These are phyloP conservation scores for Gentiana macrophylla DNA, from an alignment of 257 asterid species.

Conservation along the genomic window DNA sequence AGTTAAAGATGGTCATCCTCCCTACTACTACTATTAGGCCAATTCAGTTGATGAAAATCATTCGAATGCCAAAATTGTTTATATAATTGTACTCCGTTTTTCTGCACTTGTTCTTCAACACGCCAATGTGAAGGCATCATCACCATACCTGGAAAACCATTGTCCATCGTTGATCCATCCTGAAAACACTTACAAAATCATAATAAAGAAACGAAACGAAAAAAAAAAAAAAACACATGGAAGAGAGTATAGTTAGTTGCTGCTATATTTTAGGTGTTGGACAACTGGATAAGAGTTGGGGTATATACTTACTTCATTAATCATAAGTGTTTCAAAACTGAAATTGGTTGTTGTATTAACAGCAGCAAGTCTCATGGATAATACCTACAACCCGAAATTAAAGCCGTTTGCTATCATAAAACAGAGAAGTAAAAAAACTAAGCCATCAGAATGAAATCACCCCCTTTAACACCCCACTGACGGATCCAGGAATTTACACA, in stretches of 20 bases:
- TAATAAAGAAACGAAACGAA: too few species aligned
- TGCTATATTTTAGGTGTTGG: too few species aligned
- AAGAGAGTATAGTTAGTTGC: too few species aligned
- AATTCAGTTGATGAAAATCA: conserved; percentile 44
- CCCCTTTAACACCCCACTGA: too few species aligned
- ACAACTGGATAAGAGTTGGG: too few species aligned
- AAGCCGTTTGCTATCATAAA: neutral
- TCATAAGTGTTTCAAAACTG: conserved; percentile 51
- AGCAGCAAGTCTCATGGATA: conserved; percentile 93
- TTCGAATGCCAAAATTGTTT: conserved; percentile 53
- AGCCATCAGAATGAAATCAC: too few species aligned
- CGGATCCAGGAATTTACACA: too few species aligned
- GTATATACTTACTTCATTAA: conserved; percentile 49
- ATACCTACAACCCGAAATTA: conserved; percentile 16
- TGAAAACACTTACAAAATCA: conserved; percentile 13
- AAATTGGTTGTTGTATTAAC: conserved; percentile 64
- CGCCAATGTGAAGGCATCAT: conserved; percentile 46
- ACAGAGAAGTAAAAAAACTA: neutral
- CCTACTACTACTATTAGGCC: conserved; percentile 18
- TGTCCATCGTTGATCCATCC: conserved; percentile 43
- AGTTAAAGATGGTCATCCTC: conserved; percentile 44
- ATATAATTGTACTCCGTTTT: conserved; percentile 38
- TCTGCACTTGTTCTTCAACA: conserved; percentile 44
- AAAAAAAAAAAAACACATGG: too few species aligned
- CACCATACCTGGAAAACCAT: conserved; percentile 37